Conservation (phyloP, 192 early-diverging fungal species). For the Gaertneriomyces sp. region DNA sequence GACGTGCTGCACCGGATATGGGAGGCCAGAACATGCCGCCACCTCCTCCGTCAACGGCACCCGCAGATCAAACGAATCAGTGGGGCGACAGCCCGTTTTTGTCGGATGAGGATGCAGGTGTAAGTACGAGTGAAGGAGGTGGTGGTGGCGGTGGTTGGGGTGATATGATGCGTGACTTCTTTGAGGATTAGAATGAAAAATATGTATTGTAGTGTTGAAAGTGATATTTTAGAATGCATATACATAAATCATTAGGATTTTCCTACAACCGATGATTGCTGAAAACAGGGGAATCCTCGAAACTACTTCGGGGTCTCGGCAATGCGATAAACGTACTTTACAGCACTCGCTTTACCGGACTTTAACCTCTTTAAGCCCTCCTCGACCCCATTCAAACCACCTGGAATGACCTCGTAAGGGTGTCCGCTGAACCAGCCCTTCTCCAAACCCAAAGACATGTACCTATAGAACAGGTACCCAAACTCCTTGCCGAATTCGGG, state of each 20-base stretch:
- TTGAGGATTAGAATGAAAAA: too few relatives aligned
- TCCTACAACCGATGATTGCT: too few relatives aligned
- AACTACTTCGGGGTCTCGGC: too few relatives aligned
- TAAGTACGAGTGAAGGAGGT: not conserved
- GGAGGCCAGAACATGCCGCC: slow-evolving; percentile 10
- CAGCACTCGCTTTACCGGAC: too few relatives aligned
- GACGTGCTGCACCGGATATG: slow-evolving; percentile 7
- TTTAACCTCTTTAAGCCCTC: not conserved
- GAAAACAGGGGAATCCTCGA: too few relatives aligned
- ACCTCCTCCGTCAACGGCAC: slow-evolving; percentile 6
- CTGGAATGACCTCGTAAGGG: slow-evolving; percentile 1
- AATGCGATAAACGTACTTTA: too few relatives aligned
- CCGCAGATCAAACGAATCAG: slow-evolving; percentile 2
- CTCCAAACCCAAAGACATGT: not conserved
- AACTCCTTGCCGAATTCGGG: not conserved
- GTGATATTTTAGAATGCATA: too few relatives aligned
- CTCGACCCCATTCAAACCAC: not conserved
- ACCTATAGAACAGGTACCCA: not conserved
- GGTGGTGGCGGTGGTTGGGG: not conserved
- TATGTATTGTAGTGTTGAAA: too few relatives aligned
- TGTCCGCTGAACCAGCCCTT: not conserved
- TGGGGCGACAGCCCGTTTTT: slow-evolving; percentile 27
- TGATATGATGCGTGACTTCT: too few relatives aligned
- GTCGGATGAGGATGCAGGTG: slow-evolving; percentile 25
- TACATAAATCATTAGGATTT: too few relatives aligned